phyloP scores from a whole-genome alignment of 1,284 basidiomycete genomes.

The Sporisorium graminicola region DNA sequence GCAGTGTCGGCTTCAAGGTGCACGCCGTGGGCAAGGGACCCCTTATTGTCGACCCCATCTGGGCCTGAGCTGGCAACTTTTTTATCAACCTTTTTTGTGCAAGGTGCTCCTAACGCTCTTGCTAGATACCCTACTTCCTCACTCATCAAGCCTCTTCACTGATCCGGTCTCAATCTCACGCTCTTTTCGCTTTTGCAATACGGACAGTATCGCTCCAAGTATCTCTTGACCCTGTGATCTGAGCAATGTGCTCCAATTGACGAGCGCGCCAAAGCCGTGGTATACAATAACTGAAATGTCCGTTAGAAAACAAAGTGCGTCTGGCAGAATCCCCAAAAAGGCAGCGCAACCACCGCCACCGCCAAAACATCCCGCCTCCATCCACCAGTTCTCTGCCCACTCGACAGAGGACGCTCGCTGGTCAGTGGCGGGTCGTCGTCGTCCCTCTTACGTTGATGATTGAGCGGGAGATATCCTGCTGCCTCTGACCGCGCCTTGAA shows the following conservation, averaged over 20 bases:
- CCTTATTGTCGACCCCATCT: constrained; percentile 65
- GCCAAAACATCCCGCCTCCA: constrained; percentile 38
- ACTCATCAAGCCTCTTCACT: background rate
- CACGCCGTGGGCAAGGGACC: constrained; percentile 70
- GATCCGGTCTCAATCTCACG: background rate
- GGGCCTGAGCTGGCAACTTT: constrained; percentile 36
- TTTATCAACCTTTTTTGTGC: background rate
- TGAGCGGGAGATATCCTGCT: constrained; percentile 23
- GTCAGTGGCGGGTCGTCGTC: constrained; percentile 23
- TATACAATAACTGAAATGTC: constrained; percentile 3
- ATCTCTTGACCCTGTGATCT: background rate
- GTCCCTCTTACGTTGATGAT: constrained; percentile 25
- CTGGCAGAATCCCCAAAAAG: constrained; percentile 48
- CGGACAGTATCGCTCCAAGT: background rate
- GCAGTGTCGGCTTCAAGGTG: constrained; percentile 92
- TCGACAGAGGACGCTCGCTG: background rate
- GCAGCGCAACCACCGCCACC: constrained; percentile 40
- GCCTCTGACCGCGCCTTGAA: background rate
- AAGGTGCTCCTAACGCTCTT: background rate
- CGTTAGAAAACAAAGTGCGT: constrained; percentile 39
- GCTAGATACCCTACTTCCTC: constrained; percentile 25
- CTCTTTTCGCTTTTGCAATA: background rate
- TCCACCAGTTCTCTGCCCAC: background rate
- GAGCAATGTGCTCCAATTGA: background rate
- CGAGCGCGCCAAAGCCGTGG: constrained; percentile 1